Percentiles rank a stretch among this genome's conserved stretches.
Conservation (phyloP, 805 yeast species). For the Kuraishia ogatae region DNA sequence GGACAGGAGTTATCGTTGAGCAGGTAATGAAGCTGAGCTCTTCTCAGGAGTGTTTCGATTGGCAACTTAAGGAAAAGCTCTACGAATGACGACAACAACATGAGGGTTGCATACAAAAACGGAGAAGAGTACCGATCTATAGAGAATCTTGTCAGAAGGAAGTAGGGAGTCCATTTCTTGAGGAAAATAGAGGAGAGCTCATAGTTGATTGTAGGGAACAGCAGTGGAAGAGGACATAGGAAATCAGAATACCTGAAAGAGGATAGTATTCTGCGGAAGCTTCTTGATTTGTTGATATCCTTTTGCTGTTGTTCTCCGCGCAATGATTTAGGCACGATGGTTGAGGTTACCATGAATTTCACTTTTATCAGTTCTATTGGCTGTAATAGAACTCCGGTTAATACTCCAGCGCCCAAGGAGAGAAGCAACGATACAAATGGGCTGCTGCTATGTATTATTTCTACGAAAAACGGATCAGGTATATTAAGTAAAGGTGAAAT, state of each 20-base stretch:
- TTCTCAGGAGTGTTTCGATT: conserved; percentile 73
- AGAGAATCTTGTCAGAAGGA: conserved; percentile 50
- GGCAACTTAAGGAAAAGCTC: conserved; percentile 79
- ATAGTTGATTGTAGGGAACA: conserved; percentile 62
- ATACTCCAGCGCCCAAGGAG: conserved; percentile 60
- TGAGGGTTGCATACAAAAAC: conserved; percentile 44
- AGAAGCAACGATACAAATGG: conserved; percentile 61
- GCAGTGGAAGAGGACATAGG: conserved; percentile 48
- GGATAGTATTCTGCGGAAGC: conserved; percentile 62
- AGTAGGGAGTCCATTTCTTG: conserved; percentile 56
- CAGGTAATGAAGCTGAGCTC: conserved; percentile 72
- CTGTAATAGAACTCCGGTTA: conserved; percentile 64
- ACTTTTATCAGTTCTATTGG: conserved; percentile 81
- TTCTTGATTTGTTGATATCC: conserved; percentile 31
- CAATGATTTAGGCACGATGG: conserved; percentile 23
- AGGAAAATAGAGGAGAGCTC: conserved; percentile 53
- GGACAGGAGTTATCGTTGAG: conserved; percentile 29
- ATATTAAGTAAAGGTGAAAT: conserved; percentile 71
- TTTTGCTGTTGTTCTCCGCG: conserved; percentile 9
- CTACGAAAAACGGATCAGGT: conserved; percentile 86
- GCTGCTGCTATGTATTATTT: conserved; percentile 70
- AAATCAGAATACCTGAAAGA: conserved; percentile 32
- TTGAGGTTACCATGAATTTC: conserved; percentile 62
- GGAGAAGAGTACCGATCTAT: conserved; percentile 63
- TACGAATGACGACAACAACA: conserved; percentile 49